Conservation (phyloP, 768 basidiomycete genomes). For the Boletus insuetus region DNA sequence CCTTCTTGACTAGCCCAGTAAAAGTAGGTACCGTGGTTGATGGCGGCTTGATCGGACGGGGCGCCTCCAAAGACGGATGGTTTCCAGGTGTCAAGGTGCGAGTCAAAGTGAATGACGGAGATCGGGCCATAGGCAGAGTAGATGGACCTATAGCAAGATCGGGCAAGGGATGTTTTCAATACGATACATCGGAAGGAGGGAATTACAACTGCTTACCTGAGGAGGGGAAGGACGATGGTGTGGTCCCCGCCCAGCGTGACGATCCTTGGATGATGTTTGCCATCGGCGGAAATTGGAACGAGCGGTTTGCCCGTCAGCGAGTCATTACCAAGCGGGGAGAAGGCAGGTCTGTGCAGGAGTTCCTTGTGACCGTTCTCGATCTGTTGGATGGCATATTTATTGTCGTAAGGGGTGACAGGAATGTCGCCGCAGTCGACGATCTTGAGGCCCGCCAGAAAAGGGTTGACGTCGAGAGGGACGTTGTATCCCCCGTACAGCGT, state of each 20-base stretch:
- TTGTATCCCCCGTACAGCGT: slow-evolving; percentile 79
- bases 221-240: slow-evolving; percentile 68
- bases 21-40: slow-evolving; percentile 90
- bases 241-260: slow-evolving; percentile 89
- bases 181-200: not conserved
- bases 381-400: slow-evolving; percentile 67
- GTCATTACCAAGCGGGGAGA: slow-evolving; percentile 63
- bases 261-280: slow-evolving; percentile 72
- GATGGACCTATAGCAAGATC: slow-evolving; percentile 52
- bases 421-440: slow-evolving; percentile 80
- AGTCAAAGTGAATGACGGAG: slow-evolving; percentile 85
- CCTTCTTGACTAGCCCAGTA: slow-evolving; percentile 87
- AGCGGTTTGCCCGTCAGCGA: slow-evolving; percentile 55
- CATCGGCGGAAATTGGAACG: slow-evolving; percentile 61
- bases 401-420: slow-evolving; percentile 77
- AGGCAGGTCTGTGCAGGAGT: slow-evolving; percentile 62
- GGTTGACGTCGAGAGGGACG: slow-evolving; percentile 69
- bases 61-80: slow-evolving; percentile 73
- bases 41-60: slow-evolving; percentile 65
- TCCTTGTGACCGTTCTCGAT: slow-evolving; percentile 72
- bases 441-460: slow-evolving; percentile 64
- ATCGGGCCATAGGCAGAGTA: slow-evolving; percentile 76
- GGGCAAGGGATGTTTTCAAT: not conserved
- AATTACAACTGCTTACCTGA: slow-evolving; percentile 22
- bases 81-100: slow-evolving; percentile 81